These are phyloP conservation scores for Cordyceps sp. DNA, from an alignment of 2,329 filamentous ascomycete species.

Conservation along the genomic window DNA sequence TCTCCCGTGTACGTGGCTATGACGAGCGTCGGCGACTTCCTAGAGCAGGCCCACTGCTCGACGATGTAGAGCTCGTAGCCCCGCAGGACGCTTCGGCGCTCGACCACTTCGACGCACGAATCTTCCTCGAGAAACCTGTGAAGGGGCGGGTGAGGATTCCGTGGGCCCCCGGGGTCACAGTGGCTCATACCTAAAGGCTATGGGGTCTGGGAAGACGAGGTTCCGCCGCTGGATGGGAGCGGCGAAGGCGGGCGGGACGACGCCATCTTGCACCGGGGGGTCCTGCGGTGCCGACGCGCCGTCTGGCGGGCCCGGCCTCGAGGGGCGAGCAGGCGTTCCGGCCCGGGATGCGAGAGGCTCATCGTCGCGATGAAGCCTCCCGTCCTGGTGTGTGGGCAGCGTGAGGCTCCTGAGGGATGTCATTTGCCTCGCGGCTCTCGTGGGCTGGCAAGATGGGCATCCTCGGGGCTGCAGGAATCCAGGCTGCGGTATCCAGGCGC, in stretches of 20 bases:
- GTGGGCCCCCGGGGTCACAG: not conserved
- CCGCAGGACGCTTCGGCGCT: conserved; percentile 50
- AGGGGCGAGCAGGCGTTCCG: not conserved
- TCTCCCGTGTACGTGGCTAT: conserved; percentile 92
- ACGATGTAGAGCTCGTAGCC: conserved; percentile 92
- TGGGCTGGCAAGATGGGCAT: conserved; percentile 1
- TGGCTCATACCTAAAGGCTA: conserved; percentile 33
- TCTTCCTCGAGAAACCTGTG: conserved; percentile 72
- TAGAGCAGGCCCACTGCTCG: conserved; percentile 94
- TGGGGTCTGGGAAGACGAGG: conserved; percentile 41
- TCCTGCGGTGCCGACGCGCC: not conserved
- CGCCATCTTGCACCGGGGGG: conserved; percentile 4
- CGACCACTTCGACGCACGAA: conserved; percentile 54
- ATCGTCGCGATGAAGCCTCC: conserved; percentile 3
- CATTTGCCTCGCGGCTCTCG: conserved; percentile 2
- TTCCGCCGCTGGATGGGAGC: conserved; percentile 20
- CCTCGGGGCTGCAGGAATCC: conserved; percentile 1
- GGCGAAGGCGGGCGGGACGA: conserved; percentile 3
- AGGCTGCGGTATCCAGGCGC: no score
- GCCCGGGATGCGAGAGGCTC: conserved; percentile 1
- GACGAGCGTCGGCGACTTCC: conserved; percentile 75
- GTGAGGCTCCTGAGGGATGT: conserved; percentile 4
- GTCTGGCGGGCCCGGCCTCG: conserved; percentile 1
- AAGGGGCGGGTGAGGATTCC: conserved; percentile 2
- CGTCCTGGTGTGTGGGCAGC: conserved; percentile 3